phyloP scores from a whole-genome alignment of 1,139 yeast genomes.

The Magnusiomyces magnusii region DNA sequence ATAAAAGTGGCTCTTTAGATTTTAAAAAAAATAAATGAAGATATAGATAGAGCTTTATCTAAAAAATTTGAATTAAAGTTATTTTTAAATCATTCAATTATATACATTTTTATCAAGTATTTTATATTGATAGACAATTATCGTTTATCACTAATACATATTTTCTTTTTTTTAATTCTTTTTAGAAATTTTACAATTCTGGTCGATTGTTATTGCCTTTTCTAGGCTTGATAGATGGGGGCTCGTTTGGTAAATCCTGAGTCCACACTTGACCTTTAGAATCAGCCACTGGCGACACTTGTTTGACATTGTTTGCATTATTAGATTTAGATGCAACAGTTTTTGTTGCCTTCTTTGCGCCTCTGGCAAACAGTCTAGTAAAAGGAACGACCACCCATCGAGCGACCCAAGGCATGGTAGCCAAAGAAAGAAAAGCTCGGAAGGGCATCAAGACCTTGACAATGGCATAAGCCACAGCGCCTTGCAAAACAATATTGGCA shows the following conservation, averaged over 20 bases:
- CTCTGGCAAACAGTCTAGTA: conserved; percentile 32
- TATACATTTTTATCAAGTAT: no score
- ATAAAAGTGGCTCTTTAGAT: not conserved
- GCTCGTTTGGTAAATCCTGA: conserved; percentile 11
- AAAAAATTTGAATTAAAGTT: no score
- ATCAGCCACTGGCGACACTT: conserved; percentile 7
- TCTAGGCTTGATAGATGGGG: conserved; percentile 11
- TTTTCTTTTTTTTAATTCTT: not conserved
- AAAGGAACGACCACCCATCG: conserved; percentile 50
- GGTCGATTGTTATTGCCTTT: conserved; percentile 9
- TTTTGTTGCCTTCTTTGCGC: not conserved
- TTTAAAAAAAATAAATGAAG: no score
- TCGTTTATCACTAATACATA: no score
- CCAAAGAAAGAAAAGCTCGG: conserved; percentile 49
- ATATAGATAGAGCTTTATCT: no score
- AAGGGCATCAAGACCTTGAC: conserved; percentile 57
- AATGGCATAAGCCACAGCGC: conserved; percentile 81
- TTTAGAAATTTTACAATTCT: conserved; percentile 3
- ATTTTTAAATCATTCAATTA: no score
- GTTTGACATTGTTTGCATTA: not conserved
- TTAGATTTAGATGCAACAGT: not conserved
- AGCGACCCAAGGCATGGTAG: conserved; percentile 64
- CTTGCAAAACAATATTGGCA: conserved; percentile 57
- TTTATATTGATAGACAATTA: no score
- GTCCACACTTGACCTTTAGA: conserved; percentile 14